Conservation (phyloP, 1,284 basidiomycete species). For the Ustilago shanxiensis region DNA sequence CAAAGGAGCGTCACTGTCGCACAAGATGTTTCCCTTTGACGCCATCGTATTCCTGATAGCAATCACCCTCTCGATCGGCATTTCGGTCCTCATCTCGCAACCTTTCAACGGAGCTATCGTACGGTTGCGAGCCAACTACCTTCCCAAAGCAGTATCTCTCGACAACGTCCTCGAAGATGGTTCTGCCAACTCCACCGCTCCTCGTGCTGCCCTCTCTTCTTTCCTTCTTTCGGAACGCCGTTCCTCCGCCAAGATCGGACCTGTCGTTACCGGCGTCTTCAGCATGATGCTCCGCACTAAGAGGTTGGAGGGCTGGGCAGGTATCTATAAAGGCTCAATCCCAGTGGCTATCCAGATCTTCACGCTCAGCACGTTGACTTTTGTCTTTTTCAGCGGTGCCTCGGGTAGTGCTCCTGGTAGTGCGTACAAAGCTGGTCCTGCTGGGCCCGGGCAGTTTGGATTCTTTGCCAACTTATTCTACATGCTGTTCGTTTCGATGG, state of each 20-base stretch:
- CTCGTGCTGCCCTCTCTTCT: slow-evolving; percentile 50
- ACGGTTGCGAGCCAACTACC: slow-evolving; percentile 67
- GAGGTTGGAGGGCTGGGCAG: slow-evolving; percentile 65
- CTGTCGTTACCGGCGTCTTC: slow-evolving; percentile 63
- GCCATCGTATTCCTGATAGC: slow-evolving; percentile 51
- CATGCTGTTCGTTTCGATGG: slow-evolving; percentile 54
- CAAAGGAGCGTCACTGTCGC: neutral
- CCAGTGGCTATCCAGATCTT: slow-evolving; percentile 52
- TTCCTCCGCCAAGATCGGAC: slow-evolving; percentile 64
- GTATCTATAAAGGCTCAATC: slow-evolving; percentile 64
- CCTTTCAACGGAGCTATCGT: slow-evolving; percentile 66
- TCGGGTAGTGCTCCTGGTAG: slow-evolving; percentile 46
- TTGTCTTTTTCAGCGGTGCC: slow-evolving; percentile 53
- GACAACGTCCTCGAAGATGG: slow-evolving; percentile 68
- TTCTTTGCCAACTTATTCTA: slow-evolving; percentile 62
- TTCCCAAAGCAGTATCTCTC: slow-evolving; percentile 67
- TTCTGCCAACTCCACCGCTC: slow-evolving; percentile 18
- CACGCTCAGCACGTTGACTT: slow-evolving; percentile 46
- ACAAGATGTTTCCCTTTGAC: slow-evolving; percentile 40
- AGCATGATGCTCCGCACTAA: slow-evolving; percentile 63
- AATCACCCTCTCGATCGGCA: slow-evolving; percentile 52
- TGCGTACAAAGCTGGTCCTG: slow-evolving; percentile 59
- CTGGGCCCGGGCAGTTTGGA: slow-evolving; percentile 58
- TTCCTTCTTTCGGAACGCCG: slow-evolving; percentile 56
- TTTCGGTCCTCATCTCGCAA: slow-evolving; percentile 60